Base-by-base conservation (phyloP, 2,329 filamentous ascomycete species). In the Diplodia scrobiculata region DNA sequence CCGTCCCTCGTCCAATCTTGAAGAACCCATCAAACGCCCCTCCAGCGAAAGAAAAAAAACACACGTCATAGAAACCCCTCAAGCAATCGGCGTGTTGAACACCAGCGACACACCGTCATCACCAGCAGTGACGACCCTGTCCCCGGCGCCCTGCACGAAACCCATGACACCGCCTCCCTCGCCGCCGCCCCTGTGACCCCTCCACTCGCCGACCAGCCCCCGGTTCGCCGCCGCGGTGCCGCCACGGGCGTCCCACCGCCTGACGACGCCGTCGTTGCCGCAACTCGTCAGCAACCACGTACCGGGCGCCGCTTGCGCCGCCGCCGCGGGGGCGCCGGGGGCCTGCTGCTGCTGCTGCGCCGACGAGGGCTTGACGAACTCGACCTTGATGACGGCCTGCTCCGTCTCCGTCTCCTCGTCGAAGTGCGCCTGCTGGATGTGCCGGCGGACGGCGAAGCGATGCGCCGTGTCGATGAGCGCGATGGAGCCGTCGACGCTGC, bases 321-420 rank as follows among this genome's bases (percentile, higher is more conserved):
- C 54, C 10, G 19, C n/a, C 5, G 25, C 48, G 10, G 66, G 51
- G 13, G 25, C 25, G 25, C 41, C 55, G 5, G 68, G 52, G 0
- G 11, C 41, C n/a, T 45, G 41, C 17, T 47, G 21, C 14, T n/a
- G n/a, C n/a, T 32, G 50, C 32, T 34, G 32, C 32, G 32, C 2
- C 17, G 45, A 13, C 1, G 74, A 71, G 38, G 70, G 80, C 74
- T 82, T 82, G 67, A 96, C 86, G 73, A 97, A 99, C 68, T 97
- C 92, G 4, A 98, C 87, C 79, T 96, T 94, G 68, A 98, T 94
- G 21, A 99, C 91, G 1, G 91, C 89, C 73, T 90, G 89, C n/a
- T 91, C 90, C 11, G 58, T 59, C 11, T 52, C 66, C 70, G 93
- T 90, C 74, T 93, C 75, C 27, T 78, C 75, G 51, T 78, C 77